These are phyloP conservation scores for Debaryomyces tyrocola DNA, from an alignment of 805 yeast species.

Conservation along the genomic window DNA sequence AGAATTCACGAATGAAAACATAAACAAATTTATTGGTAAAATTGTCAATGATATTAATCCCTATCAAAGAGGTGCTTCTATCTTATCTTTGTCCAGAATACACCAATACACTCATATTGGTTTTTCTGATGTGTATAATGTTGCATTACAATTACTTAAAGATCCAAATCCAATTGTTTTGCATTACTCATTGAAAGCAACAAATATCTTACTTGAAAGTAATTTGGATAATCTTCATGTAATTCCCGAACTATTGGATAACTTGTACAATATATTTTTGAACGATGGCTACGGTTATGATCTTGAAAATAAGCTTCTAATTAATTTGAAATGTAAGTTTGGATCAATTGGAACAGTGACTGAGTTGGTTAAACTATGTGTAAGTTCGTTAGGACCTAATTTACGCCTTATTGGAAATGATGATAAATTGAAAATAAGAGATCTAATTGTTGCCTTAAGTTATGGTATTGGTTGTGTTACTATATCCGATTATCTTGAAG, in stretches of 20 bases:
- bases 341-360: constrained; percentile 24
- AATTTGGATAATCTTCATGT: constrained; percentile 47
- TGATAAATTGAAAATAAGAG: constrained; percentile 22
- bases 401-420: constrained; percentile 20
- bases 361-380: constrained; percentile 25
- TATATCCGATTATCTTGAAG: constrained; percentile 24
- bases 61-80: constrained; percentile 47
- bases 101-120: constrained; percentile 27
- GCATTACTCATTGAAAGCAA: constrained; percentile 64
- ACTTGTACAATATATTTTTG: constrained; percentile 30
- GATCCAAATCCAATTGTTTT: constrained; percentile 91
- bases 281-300: constrained; percentile 38
- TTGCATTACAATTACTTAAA: constrained; percentile 55
- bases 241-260: constrained; percentile 40
- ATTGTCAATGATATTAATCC: constrained; percentile 70
- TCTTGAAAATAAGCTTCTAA: constrained; percentile 29
- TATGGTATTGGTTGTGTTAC: constrained; percentile 32
- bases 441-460: constrained; percentile 27
- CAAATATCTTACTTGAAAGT: constrained; percentile 55
- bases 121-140: constrained; percentile 48
- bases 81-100: constrained; percentile 30
- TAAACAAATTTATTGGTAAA: constrained; percentile 46
- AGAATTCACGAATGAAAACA: constrained; percentile 14
- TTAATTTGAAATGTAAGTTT: constrained; percentile 37
- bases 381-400: constrained; percentile 41